Conservation (phyloP, 108 stramenopile species). For the Skeletonema tropicum region DNA sequence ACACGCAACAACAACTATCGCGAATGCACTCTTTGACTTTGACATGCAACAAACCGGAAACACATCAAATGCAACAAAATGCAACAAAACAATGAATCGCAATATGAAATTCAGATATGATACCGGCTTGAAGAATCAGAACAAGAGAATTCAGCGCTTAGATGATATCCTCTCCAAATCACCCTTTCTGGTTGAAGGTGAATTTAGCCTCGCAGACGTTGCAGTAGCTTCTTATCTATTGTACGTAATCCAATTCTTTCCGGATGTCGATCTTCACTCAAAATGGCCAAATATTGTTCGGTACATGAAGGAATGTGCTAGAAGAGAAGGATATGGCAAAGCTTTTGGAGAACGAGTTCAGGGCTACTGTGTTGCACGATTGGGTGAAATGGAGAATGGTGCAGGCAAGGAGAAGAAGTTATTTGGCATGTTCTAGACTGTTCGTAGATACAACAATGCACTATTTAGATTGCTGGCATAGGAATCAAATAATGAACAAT, state of each 20-base stretch:
- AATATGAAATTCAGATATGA: slow-evolving; percentile 46
- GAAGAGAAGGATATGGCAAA: slow-evolving; percentile 65
- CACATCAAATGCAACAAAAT: neutral
- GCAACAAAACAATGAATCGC: neutral
- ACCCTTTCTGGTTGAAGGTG: slow-evolving; percentile 61
- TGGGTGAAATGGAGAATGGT: slow-evolving; percentile 51
- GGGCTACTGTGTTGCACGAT: slow-evolving; percentile 46
- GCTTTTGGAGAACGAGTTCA: slow-evolving; percentile 81
- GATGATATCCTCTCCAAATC: slow-evolving; percentile 61
- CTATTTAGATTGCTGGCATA: neutral
- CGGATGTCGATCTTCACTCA: slow-evolving; percentile 55
- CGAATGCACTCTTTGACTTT: no score
- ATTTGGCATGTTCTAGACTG: slow-evolving; percentile 77
- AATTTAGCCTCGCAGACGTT: slow-evolving; percentile 83
- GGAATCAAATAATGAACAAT: neutral
- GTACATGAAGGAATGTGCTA: slow-evolving; percentile 84
- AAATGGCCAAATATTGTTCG: slow-evolving; percentile 74
- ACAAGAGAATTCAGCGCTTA: slow-evolving; percentile 65
- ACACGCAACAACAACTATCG: neutral
- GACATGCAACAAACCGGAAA: neutral
- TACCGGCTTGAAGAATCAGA: slow-evolving; percentile 75
- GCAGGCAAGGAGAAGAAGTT: slow-evolving; percentile 52
- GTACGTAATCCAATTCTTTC: slow-evolving; percentile 90
- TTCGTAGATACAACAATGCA: neutral
- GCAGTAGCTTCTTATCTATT: slow-evolving; percentile 84